These are phyloP conservation scores for Elaeis oleifera DNA, from an alignment of 202 grass and related monocot species.

Conservation along the genomic window DNA sequence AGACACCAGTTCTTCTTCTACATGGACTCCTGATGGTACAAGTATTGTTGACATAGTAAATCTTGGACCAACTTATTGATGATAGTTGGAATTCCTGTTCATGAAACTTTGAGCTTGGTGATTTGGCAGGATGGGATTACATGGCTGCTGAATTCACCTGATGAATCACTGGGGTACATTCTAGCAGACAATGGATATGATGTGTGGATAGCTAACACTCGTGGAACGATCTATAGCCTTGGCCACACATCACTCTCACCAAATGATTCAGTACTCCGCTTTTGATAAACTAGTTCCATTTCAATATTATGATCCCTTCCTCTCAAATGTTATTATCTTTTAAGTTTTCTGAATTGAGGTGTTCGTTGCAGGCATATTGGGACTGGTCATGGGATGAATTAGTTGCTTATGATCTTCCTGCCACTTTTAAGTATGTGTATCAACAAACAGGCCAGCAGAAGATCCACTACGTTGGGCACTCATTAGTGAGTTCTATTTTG, in stretches of 20 bases:
- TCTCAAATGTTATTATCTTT: conserved; percentile 11
- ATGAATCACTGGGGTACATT: conserved; percentile 46
- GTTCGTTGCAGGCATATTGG: conserved; percentile 31
- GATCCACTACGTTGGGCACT: conserved; percentile 48
- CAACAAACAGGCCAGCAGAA: conserved; percentile 19
- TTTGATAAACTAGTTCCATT: not conserved
- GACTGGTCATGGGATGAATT: conserved; percentile 62
- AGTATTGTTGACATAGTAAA: too few species aligned
- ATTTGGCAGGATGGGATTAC: conserved; percentile 41
- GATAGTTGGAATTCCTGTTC: too few species aligned
- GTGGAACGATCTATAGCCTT: conserved; percentile 40
- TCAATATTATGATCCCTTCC: not conserved
- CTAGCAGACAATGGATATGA: conserved; percentile 47
- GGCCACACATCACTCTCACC: conserved; percentile 36
- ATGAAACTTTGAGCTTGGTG: too few species aligned
- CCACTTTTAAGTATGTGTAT: conserved; percentile 36
- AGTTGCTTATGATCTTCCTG: conserved; percentile 31
- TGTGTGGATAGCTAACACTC: conserved; percentile 58
- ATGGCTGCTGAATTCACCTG: conserved; percentile 49
- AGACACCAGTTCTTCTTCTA: not conserved
- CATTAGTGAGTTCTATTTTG: conserved; percentile 21
- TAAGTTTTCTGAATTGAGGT: not conserved
- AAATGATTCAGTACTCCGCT: conserved; percentile 16
- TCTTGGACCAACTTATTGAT: too few species aligned
- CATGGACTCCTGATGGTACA: conserved; percentile 8